Evolutionary conservation across 441 rosid genomes (phyloP), one percentile per base, ranked within the genome.

Genomic region (Croton setiger): DNA sequence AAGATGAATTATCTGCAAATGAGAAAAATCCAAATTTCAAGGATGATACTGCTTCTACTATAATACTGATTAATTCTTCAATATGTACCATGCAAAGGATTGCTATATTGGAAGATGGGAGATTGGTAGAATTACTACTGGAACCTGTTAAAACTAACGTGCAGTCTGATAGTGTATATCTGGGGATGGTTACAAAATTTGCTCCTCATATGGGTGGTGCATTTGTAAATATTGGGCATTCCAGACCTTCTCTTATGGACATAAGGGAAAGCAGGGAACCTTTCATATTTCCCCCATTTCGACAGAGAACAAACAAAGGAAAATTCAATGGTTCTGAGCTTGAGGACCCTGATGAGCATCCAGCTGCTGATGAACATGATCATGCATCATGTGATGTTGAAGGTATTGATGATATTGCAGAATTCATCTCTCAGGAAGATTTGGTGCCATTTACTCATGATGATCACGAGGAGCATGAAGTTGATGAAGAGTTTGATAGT

Each of bases 161-260:
- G 66, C 96, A 82, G 80, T 89, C 93, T 82, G 97, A 91, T 79
- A 94, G 88, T 81, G 89, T 94, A 66, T 94, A 94, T 79, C 78
- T 94, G 57, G 97, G 99, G 27, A 86, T 88, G 48, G 82, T 94
- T 62, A 78, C 89, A 63, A 91, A 90, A 81, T 87, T 86, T 75
- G 97, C 87, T 41, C 99, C 99, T 14, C 86, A 88, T 75, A 90
- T 94, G 99, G 96, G 96, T 60, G 98, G 98, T 78, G 98, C 98
- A 63, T 91, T 94, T 91, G 96, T 94, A 68, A 87, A 90, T 70
- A 90, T 94, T 58, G 97, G 97, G 70, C 84, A 80, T 81, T 72
- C 87, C 59, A 88, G 96, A 72, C 89, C 85, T 79, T 86, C 94
- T 70, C 87, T 94, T 70, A 87, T 94, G 97, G 92, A 85, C 76